Conservation (phyloP, 2,329 filamentous ascomycete genomes). For the Metarhizium robertsii region DNA sequence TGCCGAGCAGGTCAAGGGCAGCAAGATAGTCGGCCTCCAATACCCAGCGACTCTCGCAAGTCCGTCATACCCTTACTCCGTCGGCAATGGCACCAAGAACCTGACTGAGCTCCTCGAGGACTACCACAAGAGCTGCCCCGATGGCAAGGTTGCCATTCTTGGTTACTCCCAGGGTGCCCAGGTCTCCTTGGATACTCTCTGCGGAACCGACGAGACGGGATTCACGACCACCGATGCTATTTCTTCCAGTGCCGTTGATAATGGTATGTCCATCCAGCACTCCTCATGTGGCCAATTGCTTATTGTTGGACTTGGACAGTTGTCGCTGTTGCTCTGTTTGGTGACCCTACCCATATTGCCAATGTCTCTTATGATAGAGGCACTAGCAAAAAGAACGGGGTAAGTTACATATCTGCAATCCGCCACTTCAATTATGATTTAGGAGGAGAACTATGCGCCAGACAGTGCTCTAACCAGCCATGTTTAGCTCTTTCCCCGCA, state of each 20-base stretch:
- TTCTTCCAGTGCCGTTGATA: slow-evolving; percentile 17
- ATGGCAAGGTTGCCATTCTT: slow-evolving; percentile 30
- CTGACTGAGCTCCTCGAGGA: slow-evolving; percentile 20
- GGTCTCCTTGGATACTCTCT: slow-evolving; percentile 26
- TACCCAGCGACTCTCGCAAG: slow-evolving; percentile 28
- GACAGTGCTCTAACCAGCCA: background rate
- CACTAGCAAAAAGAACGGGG: slow-evolving; percentile 27
- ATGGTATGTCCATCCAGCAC: slow-evolving; percentile 15
- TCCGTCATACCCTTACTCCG: slow-evolving; percentile 25
- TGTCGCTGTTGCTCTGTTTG: slow-evolving; percentile 29
- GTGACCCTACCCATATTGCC: slow-evolving; percentile 30
- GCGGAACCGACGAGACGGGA: slow-evolving; percentile 21
- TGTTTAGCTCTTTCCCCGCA: slow-evolving; percentile 26
- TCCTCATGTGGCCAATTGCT: background rate
- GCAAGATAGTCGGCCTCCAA: slow-evolving; percentile 22
- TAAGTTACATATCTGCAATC: slow-evolving; percentile 14
- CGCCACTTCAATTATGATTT: background rate
- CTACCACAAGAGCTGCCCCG: slow-evolving; percentile 26
- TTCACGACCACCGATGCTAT: slow-evolving; percentile 20
- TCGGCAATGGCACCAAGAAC: slow-evolving; percentile 20
- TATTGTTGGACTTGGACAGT: slow-evolving; percentile 17
- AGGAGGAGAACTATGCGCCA: background rate
- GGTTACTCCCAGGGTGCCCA: slow-evolving; percentile 36
- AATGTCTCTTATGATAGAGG: slow-evolving; percentile 26
- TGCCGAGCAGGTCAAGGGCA: slow-evolving; percentile 22